A percentile compares a stretch with the other conserved stretches of the same genome.
Evolutionary conservation across 768 basidiomycete species (phyloP).

Genomic region (Termitomyces sp.): DNA sequence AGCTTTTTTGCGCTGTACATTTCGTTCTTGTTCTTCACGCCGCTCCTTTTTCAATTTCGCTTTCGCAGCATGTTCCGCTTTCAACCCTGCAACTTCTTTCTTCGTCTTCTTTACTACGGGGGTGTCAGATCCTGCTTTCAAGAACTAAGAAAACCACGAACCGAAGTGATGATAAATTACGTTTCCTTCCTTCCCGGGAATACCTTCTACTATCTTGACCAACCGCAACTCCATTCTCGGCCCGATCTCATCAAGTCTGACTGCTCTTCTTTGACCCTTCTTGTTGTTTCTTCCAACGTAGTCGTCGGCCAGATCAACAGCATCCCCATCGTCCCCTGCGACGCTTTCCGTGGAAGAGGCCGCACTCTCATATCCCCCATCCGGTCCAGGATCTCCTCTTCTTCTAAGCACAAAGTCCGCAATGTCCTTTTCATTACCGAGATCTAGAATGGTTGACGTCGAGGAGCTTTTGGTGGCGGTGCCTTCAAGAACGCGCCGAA

Average conservation of each 20-base stretch:
- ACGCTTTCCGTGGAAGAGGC: slow-evolving; percentile 79
- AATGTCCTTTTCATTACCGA: slow-evolving; percentile 89
- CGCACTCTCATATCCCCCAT: slow-evolving; percentile 75
- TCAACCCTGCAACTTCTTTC: slow-evolving; percentile 62
- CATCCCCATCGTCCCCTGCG: slow-evolving; percentile 82
- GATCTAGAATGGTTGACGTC: slow-evolving; percentile 57
- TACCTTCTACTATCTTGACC: slow-evolving; percentile 92
- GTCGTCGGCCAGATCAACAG: slow-evolving; percentile 84
- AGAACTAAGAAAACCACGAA: slow-evolving; percentile 34
- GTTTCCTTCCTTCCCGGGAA: slow-evolving; percentile 89
- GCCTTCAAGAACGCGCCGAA: slow-evolving; percentile 82
- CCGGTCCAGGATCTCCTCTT: slow-evolving; percentile 56
- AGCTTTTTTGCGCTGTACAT: slow-evolving; percentile 81
- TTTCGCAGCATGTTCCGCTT: slow-evolving; percentile 74
- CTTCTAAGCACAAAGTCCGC: slow-evolving; percentile 89
- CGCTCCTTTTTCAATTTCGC: slow-evolving; percentile 73
- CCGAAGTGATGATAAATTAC: slow-evolving; percentile 96
- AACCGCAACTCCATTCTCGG: slow-evolving; percentile 91
- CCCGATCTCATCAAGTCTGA: slow-evolving; percentile 90
- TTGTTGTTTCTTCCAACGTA: slow-evolving; percentile 95
- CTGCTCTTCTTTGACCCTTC: slow-evolving; percentile 87
- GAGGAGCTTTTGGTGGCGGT: slow-evolving; percentile 27
- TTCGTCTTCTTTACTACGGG: slow-evolving; percentile 86
- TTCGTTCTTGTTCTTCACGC: slow-evolving; percentile 86
- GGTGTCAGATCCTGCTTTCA: not conserved